phyloP scores from a whole-genome alignment of 2,329 filamentous ascomycete genomes.

The Colletotrichum liaoningense region DNA sequence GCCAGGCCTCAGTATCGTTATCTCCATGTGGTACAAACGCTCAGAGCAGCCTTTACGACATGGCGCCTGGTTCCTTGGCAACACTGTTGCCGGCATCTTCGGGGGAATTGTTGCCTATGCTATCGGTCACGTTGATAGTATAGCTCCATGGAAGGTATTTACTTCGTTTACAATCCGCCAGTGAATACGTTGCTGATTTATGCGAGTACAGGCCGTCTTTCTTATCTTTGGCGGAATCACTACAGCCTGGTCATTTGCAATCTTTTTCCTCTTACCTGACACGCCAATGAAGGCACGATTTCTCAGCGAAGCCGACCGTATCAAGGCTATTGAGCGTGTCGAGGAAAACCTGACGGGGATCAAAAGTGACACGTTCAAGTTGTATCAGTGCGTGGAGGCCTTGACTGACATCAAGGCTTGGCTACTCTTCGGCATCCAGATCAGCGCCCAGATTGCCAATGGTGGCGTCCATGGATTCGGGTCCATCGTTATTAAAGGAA shows the following conservation, averaged over 20 bases:
- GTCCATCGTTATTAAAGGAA: slow-evolving; percentile 69
- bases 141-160: slow-evolving; percentile 6
- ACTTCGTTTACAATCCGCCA: neutral
- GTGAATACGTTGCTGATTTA: slow-evolving; percentile 37
- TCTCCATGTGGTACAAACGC: slow-evolving; percentile 49
- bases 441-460: slow-evolving; percentile 74
- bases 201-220: slow-evolving; percentile 64
- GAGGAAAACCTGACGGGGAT: slow-evolving; percentile 81
- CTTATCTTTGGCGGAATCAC: slow-evolving; percentile 73
- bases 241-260: slow-evolving; percentile 64
- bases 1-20: slow-evolving; percentile 44
- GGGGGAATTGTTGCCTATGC: slow-evolving; percentile 44
- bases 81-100: slow-evolving; percentile 44
- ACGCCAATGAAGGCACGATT: slow-evolving; percentile 65
- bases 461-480: slow-evolving; percentile 73
- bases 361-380: slow-evolving; percentile 76
- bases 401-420: slow-evolving; percentile 62
- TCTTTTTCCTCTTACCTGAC: slow-evolving; percentile 68
- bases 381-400: slow-evolving; percentile 69
- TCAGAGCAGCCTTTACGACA: slow-evolving; percentile 46
- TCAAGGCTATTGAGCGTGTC: slow-evolving; percentile 77
- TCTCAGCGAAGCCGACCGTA: slow-evolving; percentile 72
- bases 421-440: slow-evolving; percentile 69
- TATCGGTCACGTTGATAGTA: slow-evolving; percentile 42
- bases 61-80: slow-evolving; percentile 48